Percentiles rank a stretch among this genome's conserved stretches.
These are phyloP conservation scores for Aspergillus alliaceus DNA, from an alignment of 2,329 filamentous ascomycete genomes.

Conservation along the genomic window DNA sequence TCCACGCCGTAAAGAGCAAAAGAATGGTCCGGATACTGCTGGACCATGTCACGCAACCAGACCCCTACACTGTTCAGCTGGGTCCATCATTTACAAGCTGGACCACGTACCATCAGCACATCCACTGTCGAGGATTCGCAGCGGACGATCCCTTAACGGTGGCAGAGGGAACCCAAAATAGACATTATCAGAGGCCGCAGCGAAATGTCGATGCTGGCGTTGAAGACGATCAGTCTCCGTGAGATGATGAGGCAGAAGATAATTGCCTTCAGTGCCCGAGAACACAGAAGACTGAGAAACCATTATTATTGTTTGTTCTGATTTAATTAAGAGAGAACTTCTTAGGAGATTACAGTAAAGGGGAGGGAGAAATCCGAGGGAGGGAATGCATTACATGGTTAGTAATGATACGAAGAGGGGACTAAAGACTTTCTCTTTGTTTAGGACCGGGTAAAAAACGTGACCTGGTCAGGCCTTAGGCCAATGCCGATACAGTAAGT, in stretches of 20 bases:
- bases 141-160: background rate
- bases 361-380: too few species aligned
- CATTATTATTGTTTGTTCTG: background rate
- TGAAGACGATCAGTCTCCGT: constrained; percentile 10
- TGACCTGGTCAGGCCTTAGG: background rate
- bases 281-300: background rate
- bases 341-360: too few species aligned
- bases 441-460: background rate
- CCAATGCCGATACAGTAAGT: background rate
- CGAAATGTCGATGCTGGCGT: constrained; percentile 11
- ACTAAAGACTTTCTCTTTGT: too few species aligned
- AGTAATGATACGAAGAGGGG: background rate
- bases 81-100: background rate
- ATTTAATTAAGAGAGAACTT: background rate
- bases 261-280: constrained; percentile 11
- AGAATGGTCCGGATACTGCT: background rate
- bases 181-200: constrained; percentile 6
- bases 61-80: constrained; percentile 2
- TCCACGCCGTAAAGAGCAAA: constrained; percentile 9
- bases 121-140: constrained; percentile 8
- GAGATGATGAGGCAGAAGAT: constrained; percentile 13
- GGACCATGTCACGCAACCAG: constrained; percentile 9
- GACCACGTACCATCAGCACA: constrained; percentile 13
- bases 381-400: too few species aligned
- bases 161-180: background rate